Evolutionary conservation across 768 basidiomycete species (phyloP).

Genomic region (Tulasnella sp.): DNA sequence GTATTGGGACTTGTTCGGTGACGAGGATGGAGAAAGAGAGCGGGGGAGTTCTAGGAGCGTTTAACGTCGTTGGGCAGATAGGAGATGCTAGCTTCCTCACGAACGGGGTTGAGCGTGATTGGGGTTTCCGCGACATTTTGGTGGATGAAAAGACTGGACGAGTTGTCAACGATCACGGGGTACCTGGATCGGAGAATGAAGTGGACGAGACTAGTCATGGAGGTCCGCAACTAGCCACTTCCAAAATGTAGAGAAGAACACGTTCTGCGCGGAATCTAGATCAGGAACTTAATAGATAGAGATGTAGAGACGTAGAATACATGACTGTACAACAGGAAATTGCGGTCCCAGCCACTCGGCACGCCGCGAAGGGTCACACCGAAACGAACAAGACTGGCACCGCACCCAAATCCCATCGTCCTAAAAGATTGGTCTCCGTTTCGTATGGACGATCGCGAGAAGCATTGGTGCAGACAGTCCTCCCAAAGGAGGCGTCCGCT

Average conservation of each 20-base stretch:
- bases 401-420: slow-evolving; percentile 35
- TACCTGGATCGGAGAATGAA: slow-evolving; percentile 66
- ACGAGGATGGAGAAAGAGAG: slow-evolving; percentile 45
- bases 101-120: slow-evolving; percentile 65
- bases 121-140: slow-evolving; percentile 79
- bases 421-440: slow-evolving; percentile 28
- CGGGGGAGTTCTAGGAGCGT: slow-evolving; percentile 48
- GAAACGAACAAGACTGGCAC: slow-evolving; percentile 25
- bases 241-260: slow-evolving; percentile 21
- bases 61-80: slow-evolving; percentile 51
- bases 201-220: slow-evolving; percentile 60
- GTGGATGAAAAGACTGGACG: slow-evolving; percentile 56
- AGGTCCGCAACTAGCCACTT: slow-evolving; percentile 44
- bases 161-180: slow-evolving; percentile 72
- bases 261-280: not conserved
- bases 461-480: slow-evolving; percentile 32
- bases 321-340: slow-evolving; percentile 31
- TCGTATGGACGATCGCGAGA: slow-evolving; percentile 32
- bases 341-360: slow-evolving; percentile 33
- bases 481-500: slow-evolving; percentile 27
- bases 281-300: not conserved
- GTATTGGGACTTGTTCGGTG: slow-evolving; percentile 77
- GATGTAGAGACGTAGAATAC: slow-evolving; percentile 11
- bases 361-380: slow-evolving; percentile 28
- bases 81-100: slow-evolving; percentile 63